Evolutionary conservation across 2,329 filamentous ascomycete species (phyloP), one percentile per base, ranked within the genome.

Genomic region (Penicillium sp.): DNA sequence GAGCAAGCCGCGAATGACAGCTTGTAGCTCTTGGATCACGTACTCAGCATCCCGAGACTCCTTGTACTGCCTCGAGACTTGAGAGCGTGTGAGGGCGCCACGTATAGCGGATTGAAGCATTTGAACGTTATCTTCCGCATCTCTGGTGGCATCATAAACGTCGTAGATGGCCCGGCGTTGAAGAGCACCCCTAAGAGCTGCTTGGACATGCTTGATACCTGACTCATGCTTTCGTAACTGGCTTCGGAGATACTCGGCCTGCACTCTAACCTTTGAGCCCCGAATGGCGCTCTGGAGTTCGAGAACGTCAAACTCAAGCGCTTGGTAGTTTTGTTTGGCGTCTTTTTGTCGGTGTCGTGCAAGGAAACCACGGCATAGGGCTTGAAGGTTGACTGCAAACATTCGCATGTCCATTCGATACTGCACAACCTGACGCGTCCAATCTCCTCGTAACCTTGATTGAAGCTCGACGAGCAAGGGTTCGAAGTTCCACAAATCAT

Each of bases 401-500:
- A 81, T 85, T 60, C 87, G 86, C 93, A 97, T 97, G 67, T 89
- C 87, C 61, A 95, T 81, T 52, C 91, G 87, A 77, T 97, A 97
- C 64, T 87, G 86, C 67, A 90, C 86, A 61, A 98, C 86, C 75
- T 97, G 92, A 50, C 94, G 85, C 2, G 91, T 86, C 79, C 92
- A 97, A 70, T 96, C 92, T 57, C 93, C 96, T 62, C 95, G 88
- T 59, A 98, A 90, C 45, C 90, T 87, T 7, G 93, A 88, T 76
- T 99, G 96, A 9, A 99, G 82, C 56, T 96, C 90, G 48, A 94
- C 80, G 30, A 99, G 78, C 75, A 85, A 83, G 29, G 89, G 85
- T 76, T 99, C 95, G 13, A 86, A 85, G 64, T 95, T 90, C 95
- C 95, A 99, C 3, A 99, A 84, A 48, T 86, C 80, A 71, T 97